Percentiles rank a stretch among this genome's conserved stretches.
Conservation (phyloP, 108 stramenopile species). For the Fragilaria crotonensis region DNA sequence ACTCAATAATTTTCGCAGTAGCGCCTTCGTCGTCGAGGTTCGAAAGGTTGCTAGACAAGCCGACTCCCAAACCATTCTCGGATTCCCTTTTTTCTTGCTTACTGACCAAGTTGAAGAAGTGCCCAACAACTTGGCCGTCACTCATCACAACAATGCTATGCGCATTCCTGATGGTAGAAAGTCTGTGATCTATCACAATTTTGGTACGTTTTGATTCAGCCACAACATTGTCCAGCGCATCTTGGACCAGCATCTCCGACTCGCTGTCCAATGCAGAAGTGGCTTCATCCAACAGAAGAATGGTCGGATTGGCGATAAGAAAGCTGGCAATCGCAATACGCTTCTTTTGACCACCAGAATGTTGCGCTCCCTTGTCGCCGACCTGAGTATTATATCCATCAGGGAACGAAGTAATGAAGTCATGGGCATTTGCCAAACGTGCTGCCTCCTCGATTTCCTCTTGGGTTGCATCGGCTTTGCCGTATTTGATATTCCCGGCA, state of each 20-base stretch:
- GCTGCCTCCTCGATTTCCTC: slow-evolving; percentile 82
- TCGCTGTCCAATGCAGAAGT: slow-evolving; percentile 60
- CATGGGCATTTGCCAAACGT: slow-evolving; percentile 84
- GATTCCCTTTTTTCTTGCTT: slow-evolving; percentile 74
- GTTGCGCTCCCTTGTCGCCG: slow-evolving; percentile 37
- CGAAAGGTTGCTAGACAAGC: no score
- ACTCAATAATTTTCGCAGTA: background rate
- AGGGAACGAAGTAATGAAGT: slow-evolving; percentile 67
- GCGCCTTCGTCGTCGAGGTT: no score
- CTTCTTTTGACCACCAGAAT: slow-evolving; percentile 55
- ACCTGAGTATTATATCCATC: slow-evolving; percentile 73
- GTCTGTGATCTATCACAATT: slow-evolving; percentile 82
- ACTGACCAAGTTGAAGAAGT: no score
- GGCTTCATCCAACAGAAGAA: slow-evolving; percentile 88
- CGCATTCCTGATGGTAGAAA: slow-evolving; percentile 78
- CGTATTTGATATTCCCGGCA: slow-evolving; percentile 86
- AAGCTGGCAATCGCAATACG: slow-evolving; percentile 85
- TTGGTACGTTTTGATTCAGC: slow-evolving; percentile 28
- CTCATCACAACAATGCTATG: slow-evolving; percentile 76
- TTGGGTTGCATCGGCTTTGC: slow-evolving; percentile 49
- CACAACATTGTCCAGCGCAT: slow-evolving; percentile 69
- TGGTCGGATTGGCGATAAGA: slow-evolving; percentile 62
- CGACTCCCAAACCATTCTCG: slow-evolving; percentile 35
- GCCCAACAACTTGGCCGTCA: slow-evolving; percentile 74
- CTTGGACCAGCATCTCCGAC: slow-evolving; percentile 73